Evolutionary conservation across 441 rosid genomes (phyloP).

Genomic region (Gossypium gossypioides): DNA sequence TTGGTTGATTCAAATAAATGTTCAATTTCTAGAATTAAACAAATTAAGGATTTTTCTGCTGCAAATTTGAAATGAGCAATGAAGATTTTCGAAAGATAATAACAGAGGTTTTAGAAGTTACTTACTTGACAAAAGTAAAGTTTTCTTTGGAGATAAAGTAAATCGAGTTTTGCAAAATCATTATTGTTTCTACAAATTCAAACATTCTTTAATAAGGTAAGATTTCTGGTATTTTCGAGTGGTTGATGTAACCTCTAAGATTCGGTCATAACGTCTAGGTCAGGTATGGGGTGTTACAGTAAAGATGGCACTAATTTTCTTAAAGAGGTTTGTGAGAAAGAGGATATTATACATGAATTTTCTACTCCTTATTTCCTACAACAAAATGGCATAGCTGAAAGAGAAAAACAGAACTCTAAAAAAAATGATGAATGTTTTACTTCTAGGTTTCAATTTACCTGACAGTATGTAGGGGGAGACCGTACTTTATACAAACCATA

Average conservation of each 20-base stretch:
- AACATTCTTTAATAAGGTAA: neutral
- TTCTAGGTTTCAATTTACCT: neutral
- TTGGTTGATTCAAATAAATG: neutral
- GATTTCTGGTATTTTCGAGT: neutral
- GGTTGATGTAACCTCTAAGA: neutral
- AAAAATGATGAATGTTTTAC: too few species aligned
- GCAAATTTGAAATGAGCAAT: neutral
- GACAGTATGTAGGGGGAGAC: too few species aligned
- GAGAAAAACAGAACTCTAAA: too few species aligned
- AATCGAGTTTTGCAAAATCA: neutral
- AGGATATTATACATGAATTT: neutral
- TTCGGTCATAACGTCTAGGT: neutral
- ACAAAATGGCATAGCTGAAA: neutral
- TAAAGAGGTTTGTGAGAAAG: neutral
- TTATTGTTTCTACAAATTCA: neutral
- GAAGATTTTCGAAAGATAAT: too few species aligned
- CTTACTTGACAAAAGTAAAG: neutral
- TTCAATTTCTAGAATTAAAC: neutral
- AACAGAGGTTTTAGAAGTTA: neutral
- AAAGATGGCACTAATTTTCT: neutral
- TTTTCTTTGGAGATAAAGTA: neutral
- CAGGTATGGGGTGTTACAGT: neutral
- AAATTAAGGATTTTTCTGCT: neutral
- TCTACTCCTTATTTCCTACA: neutral
- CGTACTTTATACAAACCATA: neutral